Evolutionary conservation across 345 rosid genomes (phyloP).

Genomic region (Turritis glabra): DNA sequence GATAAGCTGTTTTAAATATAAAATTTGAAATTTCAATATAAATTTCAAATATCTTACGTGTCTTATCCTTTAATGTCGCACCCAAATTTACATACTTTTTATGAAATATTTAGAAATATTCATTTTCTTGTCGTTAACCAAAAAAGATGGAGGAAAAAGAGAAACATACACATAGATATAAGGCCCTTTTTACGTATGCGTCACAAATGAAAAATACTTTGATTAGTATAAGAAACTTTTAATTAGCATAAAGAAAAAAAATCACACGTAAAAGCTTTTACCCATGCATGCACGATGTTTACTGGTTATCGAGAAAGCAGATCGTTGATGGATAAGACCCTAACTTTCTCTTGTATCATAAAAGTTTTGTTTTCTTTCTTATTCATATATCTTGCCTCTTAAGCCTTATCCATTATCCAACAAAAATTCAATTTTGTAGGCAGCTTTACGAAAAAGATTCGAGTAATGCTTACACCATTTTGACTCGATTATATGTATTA

Average conservation of each 20-base stretch:
- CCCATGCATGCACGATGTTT: conserved; percentile 41
- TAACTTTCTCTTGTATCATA: conserved; percentile 28
- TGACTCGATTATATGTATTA: conserved; percentile 27
- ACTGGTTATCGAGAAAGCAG: conserved; percentile 34
- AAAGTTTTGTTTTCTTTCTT: neutral
- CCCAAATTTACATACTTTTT: conserved; percentile 26
- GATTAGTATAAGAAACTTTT: neutral
- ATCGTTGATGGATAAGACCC: conserved; percentile 35
- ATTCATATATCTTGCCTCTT: conserved; percentile 19
- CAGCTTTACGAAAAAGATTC: conserved; percentile 11
- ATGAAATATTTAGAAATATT: conserved; percentile 9
- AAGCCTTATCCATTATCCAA: conserved; percentile 38
- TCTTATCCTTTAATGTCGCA: conserved; percentile 39
- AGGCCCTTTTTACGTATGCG: conserved; percentile 40
- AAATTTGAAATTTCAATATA: neutral
- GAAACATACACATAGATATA: conserved; percentile 40
- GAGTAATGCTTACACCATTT: conserved; percentile 19
- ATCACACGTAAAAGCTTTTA: conserved; percentile 39
- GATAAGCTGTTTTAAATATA: conserved; percentile 26
- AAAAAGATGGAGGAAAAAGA: conserved; percentile 36
- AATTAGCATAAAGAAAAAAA: conserved; percentile 21
- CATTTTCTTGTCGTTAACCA: conserved; percentile 28
- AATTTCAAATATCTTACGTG: conserved; percentile 28
- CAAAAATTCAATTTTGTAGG: conserved; percentile 29
- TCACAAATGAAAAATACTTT: conserved; percentile 36